Evolutionary conservation across 257 asterid genomes (phyloP), one percentile per base, ranked within the genome.

Genomic region (Nemophila menziesii): DNA sequence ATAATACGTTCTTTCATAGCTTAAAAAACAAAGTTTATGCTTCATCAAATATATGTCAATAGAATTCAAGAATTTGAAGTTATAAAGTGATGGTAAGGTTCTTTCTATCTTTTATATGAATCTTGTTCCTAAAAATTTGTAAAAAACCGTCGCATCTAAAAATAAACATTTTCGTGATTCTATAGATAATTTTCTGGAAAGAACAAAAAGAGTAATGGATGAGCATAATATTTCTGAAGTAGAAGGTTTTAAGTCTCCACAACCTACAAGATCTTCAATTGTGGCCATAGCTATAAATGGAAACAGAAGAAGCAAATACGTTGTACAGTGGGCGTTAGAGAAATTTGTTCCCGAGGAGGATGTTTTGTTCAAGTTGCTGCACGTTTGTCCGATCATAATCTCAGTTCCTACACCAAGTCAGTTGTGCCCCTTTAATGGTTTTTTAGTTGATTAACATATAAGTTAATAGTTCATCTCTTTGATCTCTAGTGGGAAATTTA

Each of bases 381-480:
- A 80, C 15, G 74, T 87, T 22, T 87, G 81, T 27, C 86, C 93
- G 1, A 43, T 54, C 52, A 62, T 75, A 45, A 11, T 62, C 20
- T 37, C 72, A 44, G 77, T 87, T 40, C 95, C 93, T 37, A 80
- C 95, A 22, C 93, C 93, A 4, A 83, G 97, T 87, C 71, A 77
- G 93, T 67, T 39, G 43, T 14, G 20, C 19, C 5, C 17, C 20
- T 39, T 14, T n/a, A 39, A 4, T n/a, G 17, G 15, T 14, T 5
- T 5, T 17, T 39, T 14, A 39, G 18, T 15, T 39, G 20, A 4
- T n/a, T n/a, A n/a, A n/a, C n/a, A n/a, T n/a, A n/a, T n/a, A n/a
- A n/a, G n/a, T n/a, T 24, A 24, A 24, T 24, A 24, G 33, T 24
- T 9, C 8, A 16, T 39, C 12, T 29, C 18, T 15, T 39, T n/a